phyloP scores from a whole-genome alignment of 2,329 filamentous ascomycete species.

The Plenodomus tracheiphilus region DNA sequence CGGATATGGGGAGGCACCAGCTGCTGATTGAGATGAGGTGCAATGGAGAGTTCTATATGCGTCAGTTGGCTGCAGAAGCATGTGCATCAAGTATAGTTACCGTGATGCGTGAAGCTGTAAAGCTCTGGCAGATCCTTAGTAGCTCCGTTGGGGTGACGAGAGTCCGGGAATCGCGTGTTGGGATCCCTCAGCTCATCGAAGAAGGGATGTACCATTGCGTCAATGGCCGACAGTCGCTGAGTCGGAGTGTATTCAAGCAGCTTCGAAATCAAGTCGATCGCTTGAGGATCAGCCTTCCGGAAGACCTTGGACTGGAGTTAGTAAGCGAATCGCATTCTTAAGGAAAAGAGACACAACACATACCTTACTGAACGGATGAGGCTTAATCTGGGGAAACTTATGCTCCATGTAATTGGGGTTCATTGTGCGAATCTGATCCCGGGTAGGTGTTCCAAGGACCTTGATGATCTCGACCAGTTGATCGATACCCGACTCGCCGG shows the following conservation, averaged over 20 bases:
- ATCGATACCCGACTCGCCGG: conserved; percentile 97
- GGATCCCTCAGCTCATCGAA: conserved; percentile 96
- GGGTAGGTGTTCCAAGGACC: conserved; percentile 91
- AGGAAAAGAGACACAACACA: conserved; percentile 8
- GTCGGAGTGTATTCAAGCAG: conserved; percentile 97
- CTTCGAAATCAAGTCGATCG: conserved; percentile 91
- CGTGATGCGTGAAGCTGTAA: conserved; percentile 92
- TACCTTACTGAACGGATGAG: conserved; percentile 95
- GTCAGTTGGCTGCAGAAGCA: conserved; percentile 12
- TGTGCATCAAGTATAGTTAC: conserved; percentile 56
- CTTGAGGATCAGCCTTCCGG: conserved; percentile 89
- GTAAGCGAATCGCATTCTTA: not conserved
- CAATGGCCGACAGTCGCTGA: conserved; percentile 87
- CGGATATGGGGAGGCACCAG: conserved; percentile 85
- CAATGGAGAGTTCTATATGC: conserved; percentile 86
- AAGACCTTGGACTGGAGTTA: conserved; percentile 66
- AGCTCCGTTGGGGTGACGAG: conserved; percentile 80
- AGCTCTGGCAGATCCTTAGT: conserved; percentile 81
- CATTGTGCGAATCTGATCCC: conserved; percentile 99
- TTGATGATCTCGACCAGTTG: conserved; percentile 99
- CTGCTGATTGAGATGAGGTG: conserved; percentile 81
- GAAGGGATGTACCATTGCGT: conserved; percentile 98
- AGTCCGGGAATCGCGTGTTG: conserved; percentile 89
- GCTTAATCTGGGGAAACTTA: conserved; percentile 99
- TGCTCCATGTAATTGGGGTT: conserved; percentile 99